Evolutionary conservation across 2,329 filamentous ascomycete species (phyloP).

Genomic region (Drechslerella dactyloides): DNA sequence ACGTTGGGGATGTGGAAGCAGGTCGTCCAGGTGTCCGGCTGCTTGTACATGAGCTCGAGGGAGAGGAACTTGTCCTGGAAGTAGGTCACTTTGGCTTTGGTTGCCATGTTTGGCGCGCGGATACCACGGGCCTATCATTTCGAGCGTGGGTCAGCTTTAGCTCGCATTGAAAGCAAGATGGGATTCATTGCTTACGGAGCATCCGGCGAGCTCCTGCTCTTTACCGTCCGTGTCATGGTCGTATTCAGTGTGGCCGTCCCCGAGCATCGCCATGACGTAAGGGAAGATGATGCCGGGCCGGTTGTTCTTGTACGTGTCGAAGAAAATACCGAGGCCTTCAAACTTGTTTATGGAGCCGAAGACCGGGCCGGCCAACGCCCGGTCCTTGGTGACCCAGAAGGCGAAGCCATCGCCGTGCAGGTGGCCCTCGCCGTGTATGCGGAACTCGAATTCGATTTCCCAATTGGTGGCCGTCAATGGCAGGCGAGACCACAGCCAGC

Average conservation of each 20-base stretch:
- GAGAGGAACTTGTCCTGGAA: conserved; percentile 93
- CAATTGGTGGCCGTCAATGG: conserved; percentile 97
- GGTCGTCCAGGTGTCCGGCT: conserved; percentile 81
- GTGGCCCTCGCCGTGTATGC: conserved; percentile 84
- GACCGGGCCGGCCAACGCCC: conserved; percentile 77
- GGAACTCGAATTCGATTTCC: conserved; percentile 97
- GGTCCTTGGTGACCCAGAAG: conserved; percentile 96
- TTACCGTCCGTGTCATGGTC: conserved; percentile 96
- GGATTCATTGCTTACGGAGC: conserved; percentile 67
- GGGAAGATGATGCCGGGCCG: conserved; percentile 93
- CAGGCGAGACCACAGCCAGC: conserved; percentile 92
- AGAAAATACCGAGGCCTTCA: conserved; percentile 91
- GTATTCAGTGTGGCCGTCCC: conserved; percentile 86
- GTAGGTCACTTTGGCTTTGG: conserved; percentile 88
- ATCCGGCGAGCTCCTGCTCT: conserved; percentile 87
- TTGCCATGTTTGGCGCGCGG: conserved; percentile 77
- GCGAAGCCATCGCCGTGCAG: conserved; percentile 96
- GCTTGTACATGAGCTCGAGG: conserved; percentile 93
- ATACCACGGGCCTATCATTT: conserved; percentile 74
- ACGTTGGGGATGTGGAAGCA: conserved; percentile 80
- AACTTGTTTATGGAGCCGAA: conserved; percentile 89
- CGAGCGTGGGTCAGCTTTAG: neutral
- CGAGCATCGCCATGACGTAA: conserved; percentile 98
- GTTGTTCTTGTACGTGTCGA: conserved; percentile 99
- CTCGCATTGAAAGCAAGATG: neutral